Conservation (phyloP, 768 basidiomycete species). For the Astraeus odoratus region DNA sequence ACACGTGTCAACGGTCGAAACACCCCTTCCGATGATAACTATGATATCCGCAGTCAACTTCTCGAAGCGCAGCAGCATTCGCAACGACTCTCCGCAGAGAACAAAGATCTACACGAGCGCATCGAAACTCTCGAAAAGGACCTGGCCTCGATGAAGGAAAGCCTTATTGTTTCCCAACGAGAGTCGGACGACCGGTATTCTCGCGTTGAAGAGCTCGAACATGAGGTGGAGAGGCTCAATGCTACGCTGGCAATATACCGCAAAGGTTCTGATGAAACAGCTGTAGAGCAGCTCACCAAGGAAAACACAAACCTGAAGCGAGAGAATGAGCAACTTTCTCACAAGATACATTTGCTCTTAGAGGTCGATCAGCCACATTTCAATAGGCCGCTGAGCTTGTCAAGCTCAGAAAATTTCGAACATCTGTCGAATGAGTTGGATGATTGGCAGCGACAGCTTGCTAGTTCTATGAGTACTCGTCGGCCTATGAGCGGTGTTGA, state of each 20-base stretch:
- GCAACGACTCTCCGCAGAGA: slow-evolving; percentile 64
- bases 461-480: slow-evolving; percentile 70
- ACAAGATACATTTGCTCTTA: slow-evolving; percentile 83
- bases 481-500: slow-evolving; percentile 71
- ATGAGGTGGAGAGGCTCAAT: slow-evolving; percentile 71
- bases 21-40: slow-evolving; percentile 72
- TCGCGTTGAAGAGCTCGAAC: slow-evolving; percentile 74
- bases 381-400: slow-evolving; percentile 62
- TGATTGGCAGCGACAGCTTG: slow-evolving; percentile 80
- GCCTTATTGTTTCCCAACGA: slow-evolving; percentile 62
- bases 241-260: slow-evolving; percentile 68
- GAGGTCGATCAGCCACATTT: slow-evolving; percentile 79
- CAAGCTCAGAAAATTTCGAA: slow-evolving; percentile 83
- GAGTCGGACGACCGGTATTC: slow-evolving; percentile 73
- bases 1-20: slow-evolving; percentile 64
- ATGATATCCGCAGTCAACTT: slow-evolving; percentile 67
- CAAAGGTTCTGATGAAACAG: slow-evolving; percentile 68
- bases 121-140: slow-evolving; percentile 72
- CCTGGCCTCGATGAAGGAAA: slow-evolving; percentile 62
- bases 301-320: slow-evolving; percentile 75
- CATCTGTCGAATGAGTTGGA: slow-evolving; percentile 76
- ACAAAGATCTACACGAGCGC: slow-evolving; percentile 67
- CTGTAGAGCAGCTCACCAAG: slow-evolving; percentile 73
- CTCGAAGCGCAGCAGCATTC: slow-evolving; percentile 71
- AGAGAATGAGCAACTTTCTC: slow-evolving; percentile 86